phyloP scores from a whole-genome alignment of 2,329 filamentous ascomycete species.

The Scopulariopsis brevicaulis region DNA sequence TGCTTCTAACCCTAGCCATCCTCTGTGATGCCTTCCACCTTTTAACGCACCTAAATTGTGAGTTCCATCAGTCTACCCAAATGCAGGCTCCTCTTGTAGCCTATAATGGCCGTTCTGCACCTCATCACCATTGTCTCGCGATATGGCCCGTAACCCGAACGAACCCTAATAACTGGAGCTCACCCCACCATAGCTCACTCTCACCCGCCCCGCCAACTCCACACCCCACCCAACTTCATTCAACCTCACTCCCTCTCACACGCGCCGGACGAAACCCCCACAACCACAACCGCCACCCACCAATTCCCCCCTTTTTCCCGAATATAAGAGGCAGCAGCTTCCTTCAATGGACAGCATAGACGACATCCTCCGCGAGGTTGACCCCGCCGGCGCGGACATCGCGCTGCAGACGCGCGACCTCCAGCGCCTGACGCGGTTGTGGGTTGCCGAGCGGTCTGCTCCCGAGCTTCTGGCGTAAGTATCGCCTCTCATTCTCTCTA shows the following conservation, averaged over 20 bases:
- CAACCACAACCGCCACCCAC: neutral
- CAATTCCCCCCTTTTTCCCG: neutral
- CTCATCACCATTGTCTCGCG: too few species aligned
- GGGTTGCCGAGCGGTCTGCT: conserved; percentile 83
- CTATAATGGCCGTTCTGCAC: too few species aligned
- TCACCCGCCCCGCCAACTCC: neutral
- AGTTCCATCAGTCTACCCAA: neutral
- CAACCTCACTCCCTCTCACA: neutral
- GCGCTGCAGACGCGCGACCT: conserved; percentile 61
- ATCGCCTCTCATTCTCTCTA: neutral
- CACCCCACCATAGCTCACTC: neutral
- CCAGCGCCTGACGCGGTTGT: conserved; percentile 79
- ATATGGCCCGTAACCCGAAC: neutral
- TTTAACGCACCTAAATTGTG: too few species aligned
- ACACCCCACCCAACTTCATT: neutral
- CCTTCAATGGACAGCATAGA: conserved; percentile 57
- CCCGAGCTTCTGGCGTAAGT: conserved; percentile 77
- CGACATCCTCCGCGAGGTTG: conserved; percentile 66
- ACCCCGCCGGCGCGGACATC: conserved; percentile 42
- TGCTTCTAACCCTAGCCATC: too few species aligned
- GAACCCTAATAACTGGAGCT: neutral
- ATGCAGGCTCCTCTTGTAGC: neutral
- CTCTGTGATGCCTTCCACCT: too few species aligned
- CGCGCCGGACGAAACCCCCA: neutral
- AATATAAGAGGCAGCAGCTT: neutral